Percentiles rank a stretch among this genome's conserved stretches.
These are phyloP conservation scores for Grammothele lineata DNA, from an alignment of 768 basidiomycete genomes.

Conservation along the genomic window DNA sequence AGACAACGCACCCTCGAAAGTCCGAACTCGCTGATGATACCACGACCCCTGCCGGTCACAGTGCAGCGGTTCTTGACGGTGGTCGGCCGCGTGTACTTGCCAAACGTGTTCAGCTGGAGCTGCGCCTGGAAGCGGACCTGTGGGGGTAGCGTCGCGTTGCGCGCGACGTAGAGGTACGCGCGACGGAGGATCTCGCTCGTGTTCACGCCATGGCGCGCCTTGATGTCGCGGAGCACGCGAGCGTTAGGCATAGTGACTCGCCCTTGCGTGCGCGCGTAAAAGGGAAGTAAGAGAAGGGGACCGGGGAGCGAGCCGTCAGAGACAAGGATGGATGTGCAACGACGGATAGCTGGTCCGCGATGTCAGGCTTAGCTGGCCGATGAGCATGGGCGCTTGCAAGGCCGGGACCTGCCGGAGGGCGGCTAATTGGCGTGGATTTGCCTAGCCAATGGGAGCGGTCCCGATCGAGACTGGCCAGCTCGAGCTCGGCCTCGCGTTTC, in stretches of 20 bases:
- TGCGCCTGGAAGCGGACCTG: slow-evolving; percentile 93
- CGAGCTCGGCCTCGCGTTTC: slow-evolving; percentile 6
- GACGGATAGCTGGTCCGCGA: background rate
- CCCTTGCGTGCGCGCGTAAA: slow-evolving; percentile 1
- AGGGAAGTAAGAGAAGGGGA: slow-evolving; percentile 5
- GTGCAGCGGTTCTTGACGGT: slow-evolving; percentile 87
- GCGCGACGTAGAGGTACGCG: slow-evolving; percentile 90
- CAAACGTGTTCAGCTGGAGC: slow-evolving; percentile 86
- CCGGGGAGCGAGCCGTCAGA: background rate
- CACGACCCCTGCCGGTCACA: slow-evolving; percentile 82
- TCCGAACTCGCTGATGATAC: slow-evolving; percentile 86
- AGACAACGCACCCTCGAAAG: slow-evolving; percentile 71
- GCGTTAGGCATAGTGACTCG: slow-evolving; percentile 34
- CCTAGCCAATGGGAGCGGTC: slow-evolving; percentile 9
- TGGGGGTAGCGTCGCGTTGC: slow-evolving; percentile 85
- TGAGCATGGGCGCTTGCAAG: background rate
- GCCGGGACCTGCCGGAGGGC: background rate
- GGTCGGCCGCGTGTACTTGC: slow-evolving; percentile 76
- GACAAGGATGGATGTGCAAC: background rate
- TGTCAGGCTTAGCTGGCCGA: background rate
- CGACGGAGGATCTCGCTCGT: slow-evolving; percentile 79
- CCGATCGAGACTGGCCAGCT: slow-evolving; percentile 11
- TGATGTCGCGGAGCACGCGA: slow-evolving; percentile 71
- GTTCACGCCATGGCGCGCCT: slow-evolving; percentile 66
- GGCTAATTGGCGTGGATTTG: slow-evolving; percentile 5